Evolutionary conservation across 129 eudicot genomes (phyloP), one percentile per base, ranked within the genome.

Genomic region (Kitagawia praeruptora): DNA sequence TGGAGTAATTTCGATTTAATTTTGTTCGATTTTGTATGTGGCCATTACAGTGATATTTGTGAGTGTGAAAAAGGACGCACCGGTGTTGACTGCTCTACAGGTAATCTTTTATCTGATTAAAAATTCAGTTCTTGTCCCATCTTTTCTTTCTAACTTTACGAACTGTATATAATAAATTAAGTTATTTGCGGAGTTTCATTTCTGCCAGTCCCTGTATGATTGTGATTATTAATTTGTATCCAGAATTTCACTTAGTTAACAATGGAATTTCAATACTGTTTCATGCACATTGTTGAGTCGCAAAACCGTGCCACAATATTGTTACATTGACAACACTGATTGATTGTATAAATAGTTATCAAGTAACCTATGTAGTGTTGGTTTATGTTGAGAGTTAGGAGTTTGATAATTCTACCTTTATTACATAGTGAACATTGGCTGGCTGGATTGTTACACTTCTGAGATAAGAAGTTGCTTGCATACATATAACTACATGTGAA

Each of bases 31-130:
- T n/a, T n/a, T n/a, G n/a, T n/a, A n/a, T n/a, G n/a, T n/a, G n/a
- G n/a, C n/a, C n/a, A n/a, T n/a, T n/a, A n/a, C n/a, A 75, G 79
- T 71, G 99, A 97, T 66, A 84, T 81, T 66, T 95, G 99, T 79
- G 86, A 85, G 77, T 95, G 99, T 69, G 73, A 83, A 69, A 79
- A 87, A 69, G 99, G 97, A 63, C 89, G 79, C 85, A 90, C 99
- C 25, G 99, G 99, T 47, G 81, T 88, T 47, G 99, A 95, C 73
- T 95, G 99, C 86, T 95, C 99, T 5, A 95, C 99, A 19, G 97
- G 99, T 95, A 75, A 80, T 77, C 10, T n/a, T 41, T 73, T 23
- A 23, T 23, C 45, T 41, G 27, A 42, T 73, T 19, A 6, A 41
- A n/a, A 6, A 42, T 41, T 23, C 77, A 21, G 39, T 42, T 3